Base-by-base conservation (phyloP, 768 basidiomycete species). In the Inosperma sp. region DNA sequence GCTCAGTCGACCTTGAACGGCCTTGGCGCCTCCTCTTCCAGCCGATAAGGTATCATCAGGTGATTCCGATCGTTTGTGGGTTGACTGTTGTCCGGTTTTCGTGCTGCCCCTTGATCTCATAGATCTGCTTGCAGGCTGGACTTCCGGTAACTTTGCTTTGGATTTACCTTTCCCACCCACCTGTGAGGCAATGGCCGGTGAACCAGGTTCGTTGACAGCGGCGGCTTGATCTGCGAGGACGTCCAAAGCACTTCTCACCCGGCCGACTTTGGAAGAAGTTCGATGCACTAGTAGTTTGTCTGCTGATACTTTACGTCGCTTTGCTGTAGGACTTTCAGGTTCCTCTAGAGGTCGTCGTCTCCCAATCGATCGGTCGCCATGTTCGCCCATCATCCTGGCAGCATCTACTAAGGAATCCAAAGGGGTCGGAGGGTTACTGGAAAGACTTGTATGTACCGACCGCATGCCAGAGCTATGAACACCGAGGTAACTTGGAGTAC, bases 191-290 rank as follows among this genome's bases (percentile, higher is more conserved):
- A 23, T 26, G 37, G 22, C 12, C 27, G 33, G 23, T 25, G 26
- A 63, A 43, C 54, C 71, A 61, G 59, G 71, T 54, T 57, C 72
- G 62, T 63, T 70, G 65, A 64, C 77, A 13, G 68, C 79, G 7
- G 82, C 82, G 3, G 86, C 84, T 61, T 87, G 84, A 56, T 86
- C 84, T 1, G 86, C 86, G 27, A 88, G 68, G 7, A 88, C 84
- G 58, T 88, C 84, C 59, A 88, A 67, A 6, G 82, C 86, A 53
- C 79, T 79, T 53, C 66, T 69, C 39, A 74, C 65, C 41, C 72
- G 62, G n/a, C 60, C 62, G 33, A 62, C 17, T 14, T 54, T 61
- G 27, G 56, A 45, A 29, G 42, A 34, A 8, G 40, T 43, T 40
- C 16, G 53, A 47, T 17, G 26, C 34, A 30, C 29, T 39, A 31